Percentiles rank a stretch among this genome's conserved stretches.
Conservation (phyloP, 2,329 filamentous ascomycete genomes). For the Epichloe hybrida region DNA sequence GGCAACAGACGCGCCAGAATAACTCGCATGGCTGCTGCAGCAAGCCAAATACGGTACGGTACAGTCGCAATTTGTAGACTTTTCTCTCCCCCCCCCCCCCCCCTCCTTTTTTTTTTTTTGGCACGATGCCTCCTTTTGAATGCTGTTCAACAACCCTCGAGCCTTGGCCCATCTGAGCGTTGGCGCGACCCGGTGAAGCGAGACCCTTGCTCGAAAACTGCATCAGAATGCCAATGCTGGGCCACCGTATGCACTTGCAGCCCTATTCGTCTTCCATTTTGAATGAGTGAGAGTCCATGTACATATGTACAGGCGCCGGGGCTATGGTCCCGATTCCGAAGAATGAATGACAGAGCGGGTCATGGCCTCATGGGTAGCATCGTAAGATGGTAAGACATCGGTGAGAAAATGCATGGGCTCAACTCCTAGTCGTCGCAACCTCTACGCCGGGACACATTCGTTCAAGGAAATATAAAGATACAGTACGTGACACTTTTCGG, state of each 20-base stretch:
- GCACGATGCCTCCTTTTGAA: not conserved
- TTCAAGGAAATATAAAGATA: too few relatives aligned
- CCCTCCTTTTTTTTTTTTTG: too few relatives aligned
- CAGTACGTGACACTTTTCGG: too few relatives aligned
- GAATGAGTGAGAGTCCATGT: not conserved
- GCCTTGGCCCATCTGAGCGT: not conserved
- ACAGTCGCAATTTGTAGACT: not conserved
- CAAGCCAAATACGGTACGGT: constrained; percentile 1
- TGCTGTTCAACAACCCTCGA: not conserved
- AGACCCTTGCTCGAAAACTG: not conserved
- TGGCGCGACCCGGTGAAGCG: not conserved
- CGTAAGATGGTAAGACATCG: constrained; percentile 4
- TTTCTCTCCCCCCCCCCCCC: not conserved
- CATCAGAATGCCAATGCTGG: not conserved
- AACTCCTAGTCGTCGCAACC: not conserved
- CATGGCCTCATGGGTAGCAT: constrained; percentile 1
- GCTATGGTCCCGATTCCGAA: not conserved
- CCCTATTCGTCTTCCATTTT: not conserved
- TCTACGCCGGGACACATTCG: not conserved
- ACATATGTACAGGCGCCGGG: not conserved
- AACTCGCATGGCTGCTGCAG: constrained; percentile 2
- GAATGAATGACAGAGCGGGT: not conserved
- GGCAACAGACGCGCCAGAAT: not conserved
- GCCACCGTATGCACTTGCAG: too few relatives aligned
- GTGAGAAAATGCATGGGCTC: constrained; percentile 2